phyloP scores from a whole-genome alignment of 1,284 basidiomycete genomes.

The Ganoderma meredithae region DNA sequence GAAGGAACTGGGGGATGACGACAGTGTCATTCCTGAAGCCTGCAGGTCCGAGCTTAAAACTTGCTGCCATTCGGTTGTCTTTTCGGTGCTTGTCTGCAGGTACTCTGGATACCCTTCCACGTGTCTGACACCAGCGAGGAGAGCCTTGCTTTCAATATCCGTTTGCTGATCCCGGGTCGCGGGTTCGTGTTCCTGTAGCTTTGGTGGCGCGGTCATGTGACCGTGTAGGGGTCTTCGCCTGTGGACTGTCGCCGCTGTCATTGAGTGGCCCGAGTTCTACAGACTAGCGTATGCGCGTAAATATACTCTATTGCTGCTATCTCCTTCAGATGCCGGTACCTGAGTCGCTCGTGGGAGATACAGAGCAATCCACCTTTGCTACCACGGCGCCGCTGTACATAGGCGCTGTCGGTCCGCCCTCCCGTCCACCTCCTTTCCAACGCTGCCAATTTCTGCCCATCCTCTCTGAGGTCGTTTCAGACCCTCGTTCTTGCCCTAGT shows the following conservation, averaged over 20 bases:
- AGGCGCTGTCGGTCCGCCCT: not conserved
- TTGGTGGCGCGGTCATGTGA: slow-evolving; percentile 2
- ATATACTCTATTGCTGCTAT: not conserved
- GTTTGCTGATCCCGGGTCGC: not conserved
- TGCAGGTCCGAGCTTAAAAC: not conserved
- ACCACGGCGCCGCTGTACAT: not conserved
- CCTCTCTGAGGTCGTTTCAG: not conserved
- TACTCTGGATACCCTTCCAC: not conserved
- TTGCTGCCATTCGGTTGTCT: not conserved
- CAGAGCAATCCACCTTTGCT: not conserved
- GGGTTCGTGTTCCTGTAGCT: not conserved
- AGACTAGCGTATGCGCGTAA: not conserved
- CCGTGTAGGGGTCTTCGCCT: not conserved
- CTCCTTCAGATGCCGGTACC: not conserved
- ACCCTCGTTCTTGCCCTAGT: not conserved
- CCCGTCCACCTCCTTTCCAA: not conserved
- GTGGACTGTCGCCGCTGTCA: not conserved
- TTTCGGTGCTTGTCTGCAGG: not conserved
- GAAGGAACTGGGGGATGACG: not conserved
- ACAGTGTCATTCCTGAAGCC: not conserved
- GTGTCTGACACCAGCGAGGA: not conserved
- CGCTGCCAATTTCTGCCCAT: not conserved
- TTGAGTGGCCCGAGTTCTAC: not conserved
- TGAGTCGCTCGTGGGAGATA: not conserved
- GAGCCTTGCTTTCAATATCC: not conserved